phyloP scores from a whole-genome alignment of 2,329 filamentous ascomycete genomes.

The Aureobasidium lini region DNA sequence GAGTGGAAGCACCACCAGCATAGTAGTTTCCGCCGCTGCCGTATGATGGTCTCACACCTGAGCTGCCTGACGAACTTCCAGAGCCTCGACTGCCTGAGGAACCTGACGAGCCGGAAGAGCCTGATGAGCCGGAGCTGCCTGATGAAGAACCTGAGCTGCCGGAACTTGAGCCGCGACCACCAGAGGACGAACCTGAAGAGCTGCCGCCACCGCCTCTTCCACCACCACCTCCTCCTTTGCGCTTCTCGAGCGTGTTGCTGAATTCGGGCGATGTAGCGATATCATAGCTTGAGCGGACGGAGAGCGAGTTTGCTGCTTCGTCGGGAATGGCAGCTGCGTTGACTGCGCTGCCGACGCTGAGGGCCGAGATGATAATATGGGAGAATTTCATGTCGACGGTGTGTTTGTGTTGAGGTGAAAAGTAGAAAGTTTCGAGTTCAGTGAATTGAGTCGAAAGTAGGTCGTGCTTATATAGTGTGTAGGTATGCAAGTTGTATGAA shows the following conservation, averaged over 20 bases:
- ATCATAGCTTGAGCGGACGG: background rate
- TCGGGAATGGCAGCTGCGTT: constrained; percentile 10
- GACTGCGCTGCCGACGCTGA: constrained; percentile 2
- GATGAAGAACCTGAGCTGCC: background rate
- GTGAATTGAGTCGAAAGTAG: background rate
- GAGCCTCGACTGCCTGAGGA: constrained; percentile 8
- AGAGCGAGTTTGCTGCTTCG: constrained; percentile 5
- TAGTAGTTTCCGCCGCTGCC: constrained; percentile 60
- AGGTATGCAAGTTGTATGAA: background rate
- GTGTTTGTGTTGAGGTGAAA: background rate
- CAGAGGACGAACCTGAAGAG: background rate
- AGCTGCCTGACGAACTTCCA: constrained; percentile 46
- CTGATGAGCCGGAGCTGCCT: constrained; percentile 12
- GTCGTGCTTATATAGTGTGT: background rate
- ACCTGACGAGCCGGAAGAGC: constrained; percentile 12
- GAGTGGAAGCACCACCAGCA: constrained; percentile 54
- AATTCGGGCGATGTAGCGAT: constrained; percentile 18
- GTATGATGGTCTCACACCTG: constrained; percentile 50
- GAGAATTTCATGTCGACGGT: constrained; percentile 1
- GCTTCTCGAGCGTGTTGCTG: constrained; percentile 35
- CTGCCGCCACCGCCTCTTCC: constrained; percentile 33
- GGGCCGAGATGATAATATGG: background rate
- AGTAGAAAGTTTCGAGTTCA: background rate
- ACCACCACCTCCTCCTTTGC: constrained; percentile 40
- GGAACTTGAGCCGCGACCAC: constrained; percentile 12